These are phyloP conservation scores for Boletus reticuloceps DNA, from an alignment of 768 basidiomycete species.

Conservation along the genomic window DNA sequence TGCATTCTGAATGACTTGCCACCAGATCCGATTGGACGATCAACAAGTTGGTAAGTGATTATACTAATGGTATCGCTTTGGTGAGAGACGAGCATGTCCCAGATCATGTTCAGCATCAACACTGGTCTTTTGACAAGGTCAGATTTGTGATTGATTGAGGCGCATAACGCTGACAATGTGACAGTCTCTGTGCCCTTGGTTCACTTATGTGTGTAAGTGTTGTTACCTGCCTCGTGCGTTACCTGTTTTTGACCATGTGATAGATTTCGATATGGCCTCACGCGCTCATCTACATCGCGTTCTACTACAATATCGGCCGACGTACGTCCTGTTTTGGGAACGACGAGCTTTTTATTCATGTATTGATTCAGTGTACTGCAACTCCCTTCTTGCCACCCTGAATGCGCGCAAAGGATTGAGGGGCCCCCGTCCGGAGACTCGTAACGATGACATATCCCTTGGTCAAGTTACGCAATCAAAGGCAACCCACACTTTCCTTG, in stretches of 20 bases:
- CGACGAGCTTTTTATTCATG: neutral
- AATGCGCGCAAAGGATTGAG: slow-evolving; percentile 53
- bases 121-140: slow-evolving; percentile 33
- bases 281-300: slow-evolving; percentile 38
- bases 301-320: slow-evolving; percentile 59
- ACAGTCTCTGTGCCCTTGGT: slow-evolving; percentile 49
- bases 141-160: neutral
- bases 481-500: neutral
- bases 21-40: slow-evolving; percentile 48
- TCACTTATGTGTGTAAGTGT: slow-evolving; percentile 48
- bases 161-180: slow-evolving; percentile 1
- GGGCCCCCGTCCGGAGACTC: neutral
- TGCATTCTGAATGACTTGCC: neutral
- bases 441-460: slow-evolving; percentile 11
- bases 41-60: slow-evolving; percentile 37
- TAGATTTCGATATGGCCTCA: slow-evolving; percentile 47
- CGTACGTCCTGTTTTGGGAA: slow-evolving; percentile 36
- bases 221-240: neutral
- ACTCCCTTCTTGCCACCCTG: slow-evolving; percentile 59
- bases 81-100: neutral
- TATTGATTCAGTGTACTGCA: slow-evolving; percentile 47
- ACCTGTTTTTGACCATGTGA: neutral
- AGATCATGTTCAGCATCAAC: slow-evolving; percentile 55
- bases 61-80: neutral
- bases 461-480: slow-evolving; percentile 2